Percentiles rank a stretch among this genome's conserved stretches.
Evolutionary conservation across 164 flowering plant species (phyloP).

Genomic region (Protea cynaroides): DNA sequence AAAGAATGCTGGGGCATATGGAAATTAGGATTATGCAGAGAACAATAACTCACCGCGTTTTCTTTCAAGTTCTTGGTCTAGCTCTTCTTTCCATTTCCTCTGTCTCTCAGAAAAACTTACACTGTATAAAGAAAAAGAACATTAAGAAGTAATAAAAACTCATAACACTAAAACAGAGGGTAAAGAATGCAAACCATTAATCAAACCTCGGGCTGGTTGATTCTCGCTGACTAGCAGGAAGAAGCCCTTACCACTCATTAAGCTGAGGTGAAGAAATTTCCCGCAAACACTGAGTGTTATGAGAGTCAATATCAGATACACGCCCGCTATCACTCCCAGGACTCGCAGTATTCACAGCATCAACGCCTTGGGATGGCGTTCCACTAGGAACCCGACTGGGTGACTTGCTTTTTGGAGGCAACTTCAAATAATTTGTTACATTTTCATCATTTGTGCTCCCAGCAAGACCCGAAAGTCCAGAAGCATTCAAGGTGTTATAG

Average conservation of each 20-base stretch:
- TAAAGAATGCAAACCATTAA: neutral
- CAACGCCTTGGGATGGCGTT: constrained; percentile 30
- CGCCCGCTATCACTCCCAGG: constrained; percentile 35
- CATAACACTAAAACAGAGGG: neutral
- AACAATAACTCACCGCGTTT: constrained; percentile 43
- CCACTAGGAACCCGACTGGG: constrained; percentile 34
- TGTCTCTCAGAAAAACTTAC: constrained; percentile 49
- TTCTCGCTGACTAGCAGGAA: constrained; percentile 31
- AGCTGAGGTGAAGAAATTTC: constrained; percentile 34
- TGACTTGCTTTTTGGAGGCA: constrained; percentile 63
- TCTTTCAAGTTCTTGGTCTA: constrained; percentile 61
- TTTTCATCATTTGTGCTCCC: constrained; percentile 28
- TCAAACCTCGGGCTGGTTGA: constrained; percentile 44
- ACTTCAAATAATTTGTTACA: constrained; percentile 24
- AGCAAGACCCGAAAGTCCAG: constrained; percentile 23
- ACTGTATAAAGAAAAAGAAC: constrained; percentile 17
- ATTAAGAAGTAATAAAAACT: neutral
- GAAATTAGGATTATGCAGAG: neutral
- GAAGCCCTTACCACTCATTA: constrained; percentile 28
- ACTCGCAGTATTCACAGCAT: constrained; percentile 26
- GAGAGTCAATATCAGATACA: constrained; percentile 28
- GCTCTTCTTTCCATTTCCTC: constrained; percentile 73
- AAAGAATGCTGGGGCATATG: neutral
- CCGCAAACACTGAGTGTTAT: constrained; percentile 20
- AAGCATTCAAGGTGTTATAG: constrained; percentile 45